Evolutionary conservation across 306 rosid species (phyloP).

Genomic region (Luffa aegyptiaca): DNA sequence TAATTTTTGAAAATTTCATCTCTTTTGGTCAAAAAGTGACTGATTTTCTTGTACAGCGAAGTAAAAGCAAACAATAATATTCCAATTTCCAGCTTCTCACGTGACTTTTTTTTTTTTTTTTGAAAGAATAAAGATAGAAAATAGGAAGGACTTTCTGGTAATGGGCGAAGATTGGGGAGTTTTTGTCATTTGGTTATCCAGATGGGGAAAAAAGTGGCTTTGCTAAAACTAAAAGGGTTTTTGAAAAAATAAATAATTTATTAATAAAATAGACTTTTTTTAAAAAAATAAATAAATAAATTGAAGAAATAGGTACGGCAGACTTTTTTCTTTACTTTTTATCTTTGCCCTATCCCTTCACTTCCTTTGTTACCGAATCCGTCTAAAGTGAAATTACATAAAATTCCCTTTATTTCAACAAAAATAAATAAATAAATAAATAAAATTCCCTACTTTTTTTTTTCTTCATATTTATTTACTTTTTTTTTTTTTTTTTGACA

Average conservation of each 20-base stretch:
- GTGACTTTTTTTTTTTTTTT: neutral
- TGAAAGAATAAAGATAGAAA: neutral
- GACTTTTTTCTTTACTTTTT: neutral
- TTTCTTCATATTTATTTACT: neutral
- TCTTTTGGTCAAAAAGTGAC: neutral
- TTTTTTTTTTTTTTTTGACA: too few species aligned
- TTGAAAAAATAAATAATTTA: neutral
- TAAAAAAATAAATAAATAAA: neutral
- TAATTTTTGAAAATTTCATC: neutral
- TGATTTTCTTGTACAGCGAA: neutral
- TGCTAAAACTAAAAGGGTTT: neutral
- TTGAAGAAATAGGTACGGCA: neutral
- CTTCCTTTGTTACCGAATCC: neutral
- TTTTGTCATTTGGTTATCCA: neutral
- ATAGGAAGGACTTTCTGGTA: neutral
- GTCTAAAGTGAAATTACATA: neutral
- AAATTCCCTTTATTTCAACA: neutral
- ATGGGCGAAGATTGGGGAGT: neutral
- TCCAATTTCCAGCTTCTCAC: neutral
- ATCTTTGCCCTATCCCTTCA: conserved; percentile 4
- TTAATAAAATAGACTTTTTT: neutral
- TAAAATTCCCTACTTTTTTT: neutral
- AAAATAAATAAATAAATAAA: neutral
- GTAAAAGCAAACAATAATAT: neutral
- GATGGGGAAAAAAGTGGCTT: neutral